Conservation (phyloP, 2,329 filamentous ascomycete species). For the Parastagonospora avenae region DNA sequence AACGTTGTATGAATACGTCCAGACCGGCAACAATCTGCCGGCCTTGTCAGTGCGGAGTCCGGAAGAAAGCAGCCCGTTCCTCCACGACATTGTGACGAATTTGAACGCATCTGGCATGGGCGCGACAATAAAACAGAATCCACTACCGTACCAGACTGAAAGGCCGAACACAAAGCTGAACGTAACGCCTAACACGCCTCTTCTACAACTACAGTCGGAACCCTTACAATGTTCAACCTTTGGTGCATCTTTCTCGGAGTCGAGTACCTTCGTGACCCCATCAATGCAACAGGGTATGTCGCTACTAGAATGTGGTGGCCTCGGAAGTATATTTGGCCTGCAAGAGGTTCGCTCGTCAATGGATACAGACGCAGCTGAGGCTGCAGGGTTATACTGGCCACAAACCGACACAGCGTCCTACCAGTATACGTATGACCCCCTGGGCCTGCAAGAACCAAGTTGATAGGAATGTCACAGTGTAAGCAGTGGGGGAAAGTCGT, state of each 20-base stretch:
- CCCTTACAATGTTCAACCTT: neutral
- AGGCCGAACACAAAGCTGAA: neutral
- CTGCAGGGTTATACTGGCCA: conserved; percentile 1
- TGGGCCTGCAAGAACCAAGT: neutral
- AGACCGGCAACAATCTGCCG: neutral
- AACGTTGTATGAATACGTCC: neutral
- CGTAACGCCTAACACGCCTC: neutral
- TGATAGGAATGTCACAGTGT: neutral
- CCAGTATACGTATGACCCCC: neutral
- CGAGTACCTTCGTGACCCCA: neutral
- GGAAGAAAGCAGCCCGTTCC: neutral
- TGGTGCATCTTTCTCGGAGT: neutral
- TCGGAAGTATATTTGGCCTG: neutral
- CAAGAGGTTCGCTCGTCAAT: conserved; percentile 1
- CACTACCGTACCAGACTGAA: neutral
- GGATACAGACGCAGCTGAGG: neutral
- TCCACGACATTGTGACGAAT: neutral
- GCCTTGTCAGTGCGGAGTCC: neutral
- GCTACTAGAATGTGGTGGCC: neutral
- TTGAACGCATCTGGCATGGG: neutral
- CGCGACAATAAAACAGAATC: neutral
- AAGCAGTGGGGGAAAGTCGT: neutral
- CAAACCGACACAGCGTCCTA: neutral
- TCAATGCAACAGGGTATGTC: neutral
- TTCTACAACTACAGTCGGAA: neutral